Evolutionary conservation across 176 grass and related monocot genomes (phyloP), one percentile per base, ranked within the genome.

Genomic region (Cenchrus purpureus): DNA sequence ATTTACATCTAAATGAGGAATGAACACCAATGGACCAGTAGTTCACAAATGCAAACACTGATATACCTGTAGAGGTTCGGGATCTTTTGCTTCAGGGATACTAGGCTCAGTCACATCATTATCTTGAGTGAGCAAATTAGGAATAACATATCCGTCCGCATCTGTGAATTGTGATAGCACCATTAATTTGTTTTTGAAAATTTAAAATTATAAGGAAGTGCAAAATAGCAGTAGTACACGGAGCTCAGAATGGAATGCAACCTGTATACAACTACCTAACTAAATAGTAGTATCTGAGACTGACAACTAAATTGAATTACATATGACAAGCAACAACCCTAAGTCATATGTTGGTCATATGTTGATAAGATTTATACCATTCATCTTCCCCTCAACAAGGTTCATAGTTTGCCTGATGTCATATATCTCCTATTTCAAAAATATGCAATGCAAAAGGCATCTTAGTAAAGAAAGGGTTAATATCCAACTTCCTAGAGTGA

Each of bases 111-210:
- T 59, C 71, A 52, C n/a, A 46, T 86, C 79, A 82, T 86, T 54
- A 70, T 91, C 87, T 46, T 84, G 79, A 91, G 77, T 66, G 22
- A 80, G 52, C 58, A 97, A 86, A 81, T 81, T 93, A 64, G 95
- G 95, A 85, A 97, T 88, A 74, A 95, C 92, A 88, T 95, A 95
- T 46, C 90, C 92, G 31, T 97, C 91, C 2, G 92, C 90, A 82
- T 97, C 95, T 97, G 86, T 49, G 82, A 86, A 79, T 59, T 40
- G 37, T 40, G 37, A 40, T 40, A 40, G n/a, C 16, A 90, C 17
- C 14, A 73, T 69, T 11, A 25, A 25, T 25, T 25, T 25, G 22
- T 25, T 25, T 25, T 25, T 25, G 22, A 25, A 0, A 25, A 25
- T 25, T 25, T 25, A 29, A 45, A 29, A 74, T 76, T 84, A 63